Percentiles rank a stretch among this genome's conserved stretches.
Evolutionary conservation across 2,329 filamentous ascomycete species (phyloP).

Genomic region (Aspergillus spinulosporus): DNA sequence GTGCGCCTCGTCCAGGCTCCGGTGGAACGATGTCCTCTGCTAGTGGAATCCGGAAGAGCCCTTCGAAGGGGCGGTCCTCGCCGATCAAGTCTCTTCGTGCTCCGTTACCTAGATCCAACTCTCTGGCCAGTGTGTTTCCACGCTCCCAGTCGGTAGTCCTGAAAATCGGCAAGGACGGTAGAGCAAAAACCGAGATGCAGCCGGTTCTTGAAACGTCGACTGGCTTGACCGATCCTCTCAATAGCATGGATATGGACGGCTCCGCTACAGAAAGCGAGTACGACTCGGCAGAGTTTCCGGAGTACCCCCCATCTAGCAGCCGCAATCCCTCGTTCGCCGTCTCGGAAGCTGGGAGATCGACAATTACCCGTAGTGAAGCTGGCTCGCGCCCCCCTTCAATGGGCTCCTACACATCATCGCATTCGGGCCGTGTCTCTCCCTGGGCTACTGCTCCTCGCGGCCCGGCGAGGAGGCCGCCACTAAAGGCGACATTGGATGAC

Average conservation of each 20-base stretch:
- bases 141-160: conserved; percentile 46
- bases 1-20: conserved; percentile 32
- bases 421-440: conserved; percentile 44
- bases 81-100: conserved; percentile 42
- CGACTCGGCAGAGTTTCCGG: conserved; percentile 43
- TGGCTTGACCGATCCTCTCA: conserved; percentile 37
- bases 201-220: conserved; percentile 36
- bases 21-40: conserved; percentile 34
- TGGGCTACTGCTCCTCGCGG: conserved; percentile 40
- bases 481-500: conserved; percentile 26
- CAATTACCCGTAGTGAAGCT: conserved; percentile 36
- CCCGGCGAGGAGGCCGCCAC: conserved; percentile 26
- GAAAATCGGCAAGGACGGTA: conserved; percentile 50
- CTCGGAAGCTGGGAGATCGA: conserved; percentile 33
- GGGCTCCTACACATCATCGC: conserved; percentile 45
- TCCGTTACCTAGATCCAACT: conserved; percentile 34
- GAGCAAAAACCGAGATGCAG: conserved; percentile 50
- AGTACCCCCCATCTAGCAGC: conserved; percentile 40
- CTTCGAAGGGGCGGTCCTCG: conserved; percentile 46
- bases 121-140: conserved; percentile 32
- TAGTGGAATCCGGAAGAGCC: conserved; percentile 42
- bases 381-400: conserved; percentile 45
- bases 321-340: conserved; percentile 43
- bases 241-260: conserved; percentile 45
- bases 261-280: conserved; percentile 45